Conservation (phyloP, 805 yeast species). For the Kockiozyma suomiensis region DNA sequence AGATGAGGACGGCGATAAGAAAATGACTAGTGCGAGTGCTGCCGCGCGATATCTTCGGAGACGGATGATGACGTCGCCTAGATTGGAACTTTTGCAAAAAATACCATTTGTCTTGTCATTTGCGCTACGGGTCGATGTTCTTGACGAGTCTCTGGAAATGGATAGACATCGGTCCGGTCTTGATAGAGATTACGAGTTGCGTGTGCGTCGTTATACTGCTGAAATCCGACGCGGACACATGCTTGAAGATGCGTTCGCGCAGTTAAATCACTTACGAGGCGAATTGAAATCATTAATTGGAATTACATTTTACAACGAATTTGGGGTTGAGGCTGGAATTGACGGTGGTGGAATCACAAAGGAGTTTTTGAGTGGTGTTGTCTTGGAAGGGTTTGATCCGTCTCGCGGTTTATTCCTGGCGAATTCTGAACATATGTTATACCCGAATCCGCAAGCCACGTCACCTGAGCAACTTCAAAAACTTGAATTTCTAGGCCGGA, state of each 20-base stretch:
- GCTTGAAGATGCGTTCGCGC: slow-evolving; percentile 73
- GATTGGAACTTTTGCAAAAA: slow-evolving; percentile 56
- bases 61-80: slow-evolving; percentile 32
- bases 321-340: slow-evolving; percentile 85
- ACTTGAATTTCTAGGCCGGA: slow-evolving; percentile 70
- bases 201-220: slow-evolving; percentile 44
- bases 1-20: slow-evolving; percentile 1
- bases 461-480: slow-evolving; percentile 41
- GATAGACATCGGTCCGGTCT: slow-evolving; percentile 48
- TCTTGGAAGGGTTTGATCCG: slow-evolving; percentile 64
- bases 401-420: slow-evolving; percentile 47
- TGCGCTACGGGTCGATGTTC: slow-evolving; percentile 68
- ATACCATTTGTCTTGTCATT: slow-evolving; percentile 84
- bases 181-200: slow-evolving; percentile 33
- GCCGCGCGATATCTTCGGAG: slow-evolving; percentile 14
- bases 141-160: slow-evolving; percentile 60
- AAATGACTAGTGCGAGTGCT: slow-evolving; percentile 17
- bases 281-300: slow-evolving; percentile 60
- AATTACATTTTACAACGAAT: slow-evolving; percentile 69
- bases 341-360: slow-evolving; percentile 98
- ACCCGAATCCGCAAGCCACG: slow-evolving; percentile 63
- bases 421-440: slow-evolving; percentile 60
- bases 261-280: slow-evolving; percentile 57
- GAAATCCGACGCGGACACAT: slow-evolving; percentile 67
- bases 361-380: slow-evolving; percentile 77